Evolutionary conservation across 208 protist genomes (phyloP), one percentile per base, ranked within the genome.

Genomic region (Acanthamoeba quina): DNA sequence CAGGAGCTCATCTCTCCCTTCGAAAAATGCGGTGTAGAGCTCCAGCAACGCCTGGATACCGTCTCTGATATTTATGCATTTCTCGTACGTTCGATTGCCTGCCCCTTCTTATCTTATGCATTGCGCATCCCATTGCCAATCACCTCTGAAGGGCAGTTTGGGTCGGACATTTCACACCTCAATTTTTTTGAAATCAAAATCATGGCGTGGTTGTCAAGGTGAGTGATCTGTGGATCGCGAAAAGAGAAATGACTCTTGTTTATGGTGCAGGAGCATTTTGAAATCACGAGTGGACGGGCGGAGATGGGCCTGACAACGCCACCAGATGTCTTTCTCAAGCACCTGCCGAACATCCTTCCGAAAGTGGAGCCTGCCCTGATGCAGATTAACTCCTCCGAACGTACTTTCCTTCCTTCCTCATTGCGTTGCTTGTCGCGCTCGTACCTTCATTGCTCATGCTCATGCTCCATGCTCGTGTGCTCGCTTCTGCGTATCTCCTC

Each of bases 1-100:
- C 80, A 66, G 44, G 52, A 56, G 13, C 80, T 66, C 80, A 66
- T 88, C 7, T 29, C 47, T 2, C 56, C 80, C 29, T 88, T 88
- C 44, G 80, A 88, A 41, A 52, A 64, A 88, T 88, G 86, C 37
- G 52, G 86, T 26, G 44, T 60, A 7, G 26, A 92, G 15, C 86
- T 92, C 24, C 86, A 92, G n/a, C 86, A 74, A n/a, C 86, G 86
- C 44, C 26, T 92, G 58, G 58, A 92, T 44, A 74, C 86, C 86
- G 44, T 92, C 64, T 52, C 86, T 21, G 86, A 92, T 11, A n/a
- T 92, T 54, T 92, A 92, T 54, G 47, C 52, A 11, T 92, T 92
- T 37, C 86, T 92, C 24, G 86, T 92, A 92, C 5, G 26, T 19
- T 37, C 44, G 9, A 17, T 15, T 24, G 26, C 31, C 4, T 17